Conservation (phyloP, 768 basidiomycete species). For the Calvatia gigantea region DNA sequence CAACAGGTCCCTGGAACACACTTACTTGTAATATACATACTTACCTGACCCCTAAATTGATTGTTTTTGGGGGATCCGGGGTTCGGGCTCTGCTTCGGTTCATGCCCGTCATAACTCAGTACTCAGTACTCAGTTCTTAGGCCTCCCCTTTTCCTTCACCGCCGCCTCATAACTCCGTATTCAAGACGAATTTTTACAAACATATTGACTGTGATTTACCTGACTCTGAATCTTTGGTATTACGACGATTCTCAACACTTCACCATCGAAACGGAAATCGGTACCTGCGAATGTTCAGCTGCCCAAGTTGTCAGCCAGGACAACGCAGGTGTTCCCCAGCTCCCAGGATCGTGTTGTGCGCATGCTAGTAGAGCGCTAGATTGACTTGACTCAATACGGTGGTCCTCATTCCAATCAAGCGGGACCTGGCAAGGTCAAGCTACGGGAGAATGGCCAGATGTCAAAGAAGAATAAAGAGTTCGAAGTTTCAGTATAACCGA, state of each 20-base stretch:
- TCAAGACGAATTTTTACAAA: slow-evolving; percentile 69
- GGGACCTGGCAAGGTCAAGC: slow-evolving; percentile 18
- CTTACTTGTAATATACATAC: too few relatives aligned
- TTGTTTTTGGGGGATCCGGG: too few relatives aligned
- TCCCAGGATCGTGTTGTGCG: slow-evolving; percentile 60
- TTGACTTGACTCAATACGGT: slow-evolving; percentile 45
- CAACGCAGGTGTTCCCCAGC: slow-evolving; percentile 41
- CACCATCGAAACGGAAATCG: slow-evolving; percentile 29
- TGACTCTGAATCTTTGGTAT: slow-evolving; percentile 51
- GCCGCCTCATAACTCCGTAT: slow-evolving; percentile 72
- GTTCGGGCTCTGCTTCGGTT: too few relatives aligned
- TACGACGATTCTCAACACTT: slow-evolving; percentile 26
- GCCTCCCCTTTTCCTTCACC: slow-evolving; percentile 41
- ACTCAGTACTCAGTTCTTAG: too few relatives aligned
- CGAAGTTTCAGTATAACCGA: slow-evolving; percentile 62
- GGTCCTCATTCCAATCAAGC: slow-evolving; percentile 21
- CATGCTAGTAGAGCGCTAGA: slow-evolving; percentile 64
- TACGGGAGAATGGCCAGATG: slow-evolving; percentile 70
- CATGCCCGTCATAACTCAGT: too few relatives aligned
- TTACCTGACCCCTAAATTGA: too few relatives aligned
- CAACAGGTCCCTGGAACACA: too few relatives aligned
- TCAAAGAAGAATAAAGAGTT: slow-evolving; percentile 62
- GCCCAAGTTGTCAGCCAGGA: slow-evolving; percentile 48
- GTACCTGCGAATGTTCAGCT: slow-evolving; percentile 20
- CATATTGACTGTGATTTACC: slow-evolving; percentile 78